A percentile compares a stretch with the other conserved stretches of the same genome.
These are phyloP conservation scores for Aquilaria agallochum DNA, from an alignment of 441 rosid genomes.

Conservation along the genomic window DNA sequence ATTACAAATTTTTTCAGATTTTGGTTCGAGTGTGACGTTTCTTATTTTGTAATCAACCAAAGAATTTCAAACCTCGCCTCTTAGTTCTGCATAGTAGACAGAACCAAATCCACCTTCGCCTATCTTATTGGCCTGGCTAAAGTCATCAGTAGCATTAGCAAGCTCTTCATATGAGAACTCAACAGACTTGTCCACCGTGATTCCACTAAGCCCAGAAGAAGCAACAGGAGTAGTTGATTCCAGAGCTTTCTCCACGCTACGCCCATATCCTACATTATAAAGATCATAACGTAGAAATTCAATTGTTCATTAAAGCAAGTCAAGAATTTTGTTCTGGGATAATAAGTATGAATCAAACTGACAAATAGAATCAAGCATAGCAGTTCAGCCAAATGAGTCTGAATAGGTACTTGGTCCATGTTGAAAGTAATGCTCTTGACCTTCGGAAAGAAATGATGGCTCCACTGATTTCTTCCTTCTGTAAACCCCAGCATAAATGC, in stretches of 20 bases:
- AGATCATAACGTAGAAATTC: not conserved
- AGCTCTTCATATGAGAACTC: constrained; percentile 21
- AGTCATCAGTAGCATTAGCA: constrained; percentile 15
- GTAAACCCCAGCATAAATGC: constrained; percentile 28
- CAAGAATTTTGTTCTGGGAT: no score
- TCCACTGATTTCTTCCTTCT: constrained; percentile 32
- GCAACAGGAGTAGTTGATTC: constrained; percentile 43
- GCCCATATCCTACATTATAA: constrained; percentile 20
- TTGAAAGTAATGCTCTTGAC: constrained; percentile 24
- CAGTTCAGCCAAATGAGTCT: no score
- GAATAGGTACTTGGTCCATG: constrained; percentile 23
- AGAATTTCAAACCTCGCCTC: constrained; percentile 13
- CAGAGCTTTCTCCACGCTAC: constrained; percentile 11
- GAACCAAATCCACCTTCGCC: constrained; percentile 19
- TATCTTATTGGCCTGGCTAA: constrained; percentile 12
- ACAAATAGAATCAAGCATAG: no score
- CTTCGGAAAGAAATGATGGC: constrained; percentile 23
- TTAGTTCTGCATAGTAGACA: constrained; percentile 13
- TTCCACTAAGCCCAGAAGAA: constrained; percentile 13
- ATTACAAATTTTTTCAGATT: no score
- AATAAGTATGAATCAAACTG: no score
- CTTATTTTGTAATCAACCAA: no score
- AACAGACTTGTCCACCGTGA: constrained; percentile 18
- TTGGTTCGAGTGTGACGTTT: no score
- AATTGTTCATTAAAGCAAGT: no score